Base-by-base conservation (phyloP, 208 protist species). In the Leishmania tropica region DNA sequence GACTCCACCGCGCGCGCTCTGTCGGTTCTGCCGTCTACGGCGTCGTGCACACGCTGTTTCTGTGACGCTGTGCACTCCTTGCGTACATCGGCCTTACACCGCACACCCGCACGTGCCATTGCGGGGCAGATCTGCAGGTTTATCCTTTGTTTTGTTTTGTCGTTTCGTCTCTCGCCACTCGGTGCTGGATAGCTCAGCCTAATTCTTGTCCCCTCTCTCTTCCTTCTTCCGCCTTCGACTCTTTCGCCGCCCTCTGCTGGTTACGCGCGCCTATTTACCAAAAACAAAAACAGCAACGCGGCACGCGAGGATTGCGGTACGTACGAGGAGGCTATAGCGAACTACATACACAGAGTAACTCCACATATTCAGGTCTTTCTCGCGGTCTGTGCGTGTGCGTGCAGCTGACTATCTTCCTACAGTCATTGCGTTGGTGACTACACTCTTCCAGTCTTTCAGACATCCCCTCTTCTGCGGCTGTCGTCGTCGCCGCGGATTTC, bases 141-240 rank as follows among this genome's bases (percentile, higher is more conserved):
- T 62, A 62, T 56, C 72, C 35, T 48, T 64, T 76, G 42, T 60
- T 76, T 58, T 40, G 7, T 58, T 76, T 76, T 54, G 73, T 60
- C 51, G 47, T 76, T 62, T 62, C 40, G 21, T 42, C 31, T 40
- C 31, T 76, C 10, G 21, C n/a, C 45, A 54, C 45, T 74, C 40
- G 42, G 45, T 35, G 42, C 37, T 74, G 40, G 45, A 51, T 51
- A 74, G 45, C 54, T n/a, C 73, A 45, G 73, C 51, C 47, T 58
- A 42, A 28, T 76, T 76, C 35, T 76, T 35, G 28, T n/a, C 40
- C 68, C 40, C 68, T 73, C 21, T 28, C 13, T 48, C 35, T 13
- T 62, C 19, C 51, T 8, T 21, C 47, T 2, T 75, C 51, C 45
- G 21, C 28, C 17, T 53, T 28, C 42, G 42, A 45, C 28, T 53